Conservation (phyloP, 2,329 filamentous ascomycete species). For the Lecanicillium sp. region DNA sequence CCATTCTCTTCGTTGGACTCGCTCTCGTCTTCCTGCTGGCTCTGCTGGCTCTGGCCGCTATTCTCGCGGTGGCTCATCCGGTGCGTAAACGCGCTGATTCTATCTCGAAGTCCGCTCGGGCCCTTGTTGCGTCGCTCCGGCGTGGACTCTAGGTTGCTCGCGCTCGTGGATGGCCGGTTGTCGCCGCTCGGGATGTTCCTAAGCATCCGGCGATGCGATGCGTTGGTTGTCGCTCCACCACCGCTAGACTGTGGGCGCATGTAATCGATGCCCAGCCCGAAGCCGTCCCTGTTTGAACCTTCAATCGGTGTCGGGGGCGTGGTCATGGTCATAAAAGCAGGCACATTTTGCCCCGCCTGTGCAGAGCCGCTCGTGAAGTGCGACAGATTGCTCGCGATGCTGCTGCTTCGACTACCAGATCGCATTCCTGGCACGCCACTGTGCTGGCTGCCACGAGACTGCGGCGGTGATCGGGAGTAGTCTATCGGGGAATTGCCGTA, state of each 20-base stretch:
- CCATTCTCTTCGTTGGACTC: conserved; percentile 16
- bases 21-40: conserved; percentile 12
- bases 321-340: conserved; percentile 36
- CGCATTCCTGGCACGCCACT: conserved; percentile 38
- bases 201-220: conserved; percentile 10
- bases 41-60: conserved; percentile 8
- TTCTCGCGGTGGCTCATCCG: conserved; percentile 18
- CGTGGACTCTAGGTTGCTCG: conserved; percentile 16
- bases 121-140: conserved; percentile 20
- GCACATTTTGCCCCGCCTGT: conserved; percentile 20
- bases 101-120: conserved; percentile 25
- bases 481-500: conserved; percentile 47
- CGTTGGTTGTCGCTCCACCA: conserved; percentile 14
- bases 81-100: conserved; percentile 25
- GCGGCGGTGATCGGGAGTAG: conserved; percentile 51
- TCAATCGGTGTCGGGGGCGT: conserved; percentile 37
- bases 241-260: conserved; percentile 25
- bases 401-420: conserved; percentile 45
- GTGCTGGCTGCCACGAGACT: conserved; percentile 41
- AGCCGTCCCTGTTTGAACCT: conserved; percentile 12
- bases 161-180: conserved; percentile 24
- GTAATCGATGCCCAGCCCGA: conserved; percentile 21
- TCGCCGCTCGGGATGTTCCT: conserved; percentile 12
- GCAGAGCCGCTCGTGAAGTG: conserved; percentile 25
- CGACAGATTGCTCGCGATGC: conserved; percentile 39